Evolutionary conservation across 2,329 filamentous ascomycete genomes (phyloP), one percentile per base, ranked within the genome.

Genomic region (Uncinocarpus reesii): DNA sequence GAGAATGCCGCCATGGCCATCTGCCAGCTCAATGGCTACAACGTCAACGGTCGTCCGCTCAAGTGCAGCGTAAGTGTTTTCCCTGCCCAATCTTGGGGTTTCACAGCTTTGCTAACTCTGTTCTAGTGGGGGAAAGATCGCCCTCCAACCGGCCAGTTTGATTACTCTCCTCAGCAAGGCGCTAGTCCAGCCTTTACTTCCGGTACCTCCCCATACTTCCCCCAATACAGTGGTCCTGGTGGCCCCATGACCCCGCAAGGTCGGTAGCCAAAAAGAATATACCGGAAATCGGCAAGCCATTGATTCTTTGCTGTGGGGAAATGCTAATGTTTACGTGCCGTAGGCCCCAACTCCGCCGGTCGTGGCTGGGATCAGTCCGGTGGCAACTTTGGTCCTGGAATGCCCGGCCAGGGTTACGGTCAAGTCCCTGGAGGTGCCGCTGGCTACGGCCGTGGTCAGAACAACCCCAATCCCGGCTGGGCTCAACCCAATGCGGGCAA

Each of bases 1-100:
- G 92, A 98, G 71, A 95, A 95, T 62, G 92, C 92, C 2, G 89
- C 92, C 47, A 95, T 95, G 84, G 88, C 89, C 28, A 98, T 98
- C 62, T 98, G 92, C 70, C 89, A 96, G 65, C 77, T 98, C 62
- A 96, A 90, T 60, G 90, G 90, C 26, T 98, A 96, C 73, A 93
- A 95, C 58, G 90, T 98, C 60, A 95, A 98, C 61, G 92, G 92
- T 45, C 83, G 92, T 56, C 92, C 92, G 46, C 71, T 98, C 58
- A 98, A 98, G 77, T 98, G 92, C 78, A 96, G 90, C 69, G 90
- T 96, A 84, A 73, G 90, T 83, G n/a, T n/a, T n/a, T n/a, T n/a
- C n/a, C n/a, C n/a, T n/a, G n/a, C n/a, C n/a, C n/a, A n/a, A n/a
- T n/a, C n/a, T n/a, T n/a, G n/a, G n/a, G n/a, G n/a, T n/a, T n/a